Percentiles rank a stretch among this genome's conserved stretches.
phyloP scores from a whole-genome alignment of 805 yeast species.

The Dipodascus geniculatus region DNA sequence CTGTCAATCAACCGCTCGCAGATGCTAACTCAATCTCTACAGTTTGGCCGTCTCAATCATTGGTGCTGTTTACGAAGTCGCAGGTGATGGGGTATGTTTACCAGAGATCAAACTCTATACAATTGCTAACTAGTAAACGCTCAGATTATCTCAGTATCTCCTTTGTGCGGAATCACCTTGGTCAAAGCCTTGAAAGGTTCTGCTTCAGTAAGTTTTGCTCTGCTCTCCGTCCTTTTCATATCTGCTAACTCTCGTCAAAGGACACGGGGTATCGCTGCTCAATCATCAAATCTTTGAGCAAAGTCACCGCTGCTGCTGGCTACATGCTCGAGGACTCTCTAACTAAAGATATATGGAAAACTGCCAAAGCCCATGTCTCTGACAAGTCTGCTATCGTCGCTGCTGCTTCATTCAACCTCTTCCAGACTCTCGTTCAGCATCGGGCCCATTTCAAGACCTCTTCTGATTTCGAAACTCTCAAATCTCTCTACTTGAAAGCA shows the following conservation, averaged over 20 bases:
- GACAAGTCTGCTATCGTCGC: constrained; percentile 23
- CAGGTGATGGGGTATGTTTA: constrained; percentile 19
- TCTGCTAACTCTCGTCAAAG: background rate
- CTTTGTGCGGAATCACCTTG: constrained; percentile 20
- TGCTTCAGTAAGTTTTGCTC: constrained; percentile 9
- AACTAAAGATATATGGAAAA: constrained; percentile 23
- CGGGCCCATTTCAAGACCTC: constrained; percentile 12
- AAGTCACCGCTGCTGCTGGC: constrained; percentile 16
- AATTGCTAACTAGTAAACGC: constrained; percentile 2
- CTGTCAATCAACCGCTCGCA: background rate
- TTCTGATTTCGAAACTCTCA: constrained; percentile 21
- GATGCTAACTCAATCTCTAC: background rate
- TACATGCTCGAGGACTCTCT: constrained; percentile 23
- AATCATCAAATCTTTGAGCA: constrained; percentile 14
- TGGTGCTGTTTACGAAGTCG: constrained; percentile 18
- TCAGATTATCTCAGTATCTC: constrained; percentile 23
- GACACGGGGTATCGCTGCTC: constrained; percentile 19
- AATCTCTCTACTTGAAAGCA: constrained; percentile 15
- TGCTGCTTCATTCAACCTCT: constrained; percentile 21
- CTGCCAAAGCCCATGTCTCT: constrained; percentile 16
- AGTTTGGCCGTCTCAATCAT: constrained; percentile 17
- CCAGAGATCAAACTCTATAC: no score
- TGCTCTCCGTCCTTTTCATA: background rate
- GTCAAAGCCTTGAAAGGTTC: constrained; percentile 18
- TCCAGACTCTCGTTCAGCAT: constrained; percentile 14